Evolutionary conservation across 176 grass and related monocot genomes (phyloP), one percentile per base, ranked within the genome.

Genomic region (Oryza coarctata): DNA sequence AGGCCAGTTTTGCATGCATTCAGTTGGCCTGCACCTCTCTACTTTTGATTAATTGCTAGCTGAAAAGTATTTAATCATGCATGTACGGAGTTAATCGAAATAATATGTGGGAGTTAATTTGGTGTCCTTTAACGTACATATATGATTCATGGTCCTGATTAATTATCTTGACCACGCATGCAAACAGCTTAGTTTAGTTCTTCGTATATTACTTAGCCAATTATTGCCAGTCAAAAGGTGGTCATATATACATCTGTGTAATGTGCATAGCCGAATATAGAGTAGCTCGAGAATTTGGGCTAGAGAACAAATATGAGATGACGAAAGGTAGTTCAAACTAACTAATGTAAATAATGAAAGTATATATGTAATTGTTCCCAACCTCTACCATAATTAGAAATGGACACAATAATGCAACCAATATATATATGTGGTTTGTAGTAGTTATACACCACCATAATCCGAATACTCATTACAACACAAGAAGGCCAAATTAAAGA

Each of bases 161-260:
- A n/a, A n/a, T n/a, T 10, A 80, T 61, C 30, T 13, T 80, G 47
- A 38, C 36, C n/a, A 49, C 17, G 15, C 45, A 74, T n/a, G 18
- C 22, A 40, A 80, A 47, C 20, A 74, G 13, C 27, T 72, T 77
- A 75, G 1, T 75, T 78, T 30, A 80, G n/a, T 22, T 63, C 2
- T 60, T 55, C 6, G 10, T 39, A 50, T 31, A 50, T 31, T 68
- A 30, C 70, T 60, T 68, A 47, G 17, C 58, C 41, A 84, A 76
- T 84, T 62, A 75, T 73, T 61, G 35, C 15, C 69, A 63, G 81
- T 75, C 29, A 84, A 88, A 88, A 84, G 75, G 29, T 60, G 61
- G 29, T 68, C 35, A 44, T 30, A 36, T 28, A 44, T 30, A 36
- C 3, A 14, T 55, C 50, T 9, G 18, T 22, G 9, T n/a, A 23